These are phyloP conservation scores for Handroanthus guayacan DNA, from an alignment of 257 asterid species.

Conservation along the genomic window DNA sequence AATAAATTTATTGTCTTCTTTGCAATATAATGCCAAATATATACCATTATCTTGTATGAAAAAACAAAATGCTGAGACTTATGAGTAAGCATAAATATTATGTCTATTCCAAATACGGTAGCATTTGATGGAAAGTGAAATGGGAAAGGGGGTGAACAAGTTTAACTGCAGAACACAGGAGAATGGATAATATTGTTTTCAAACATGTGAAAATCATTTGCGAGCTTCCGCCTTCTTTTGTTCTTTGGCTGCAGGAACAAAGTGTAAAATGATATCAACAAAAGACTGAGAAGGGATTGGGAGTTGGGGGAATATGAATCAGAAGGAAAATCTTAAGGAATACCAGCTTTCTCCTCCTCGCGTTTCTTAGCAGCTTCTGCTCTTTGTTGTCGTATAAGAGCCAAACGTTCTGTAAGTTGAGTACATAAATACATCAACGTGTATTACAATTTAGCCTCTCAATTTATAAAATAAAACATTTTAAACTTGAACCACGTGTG, in stretches of 20 bases:
- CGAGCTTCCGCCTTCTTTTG: constrained; percentile 87
- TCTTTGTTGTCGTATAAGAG: constrained; percentile 85
- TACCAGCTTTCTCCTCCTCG: constrained; percentile 96
- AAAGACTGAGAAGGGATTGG: neutral
- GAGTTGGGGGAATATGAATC: neutral
- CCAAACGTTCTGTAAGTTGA: constrained; percentile 73
- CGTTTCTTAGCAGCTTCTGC: constrained; percentile 95
- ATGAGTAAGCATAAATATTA: neutral
- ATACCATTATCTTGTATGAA: neutral
- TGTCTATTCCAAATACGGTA: constrained; percentile 27
- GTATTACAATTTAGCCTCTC: neutral
- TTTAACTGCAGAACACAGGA: constrained; percentile 16
- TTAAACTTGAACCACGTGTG: neutral
- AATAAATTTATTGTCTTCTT: neutral
- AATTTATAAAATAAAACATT: neutral
- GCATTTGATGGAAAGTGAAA: constrained; percentile 12
- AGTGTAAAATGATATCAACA: neutral
- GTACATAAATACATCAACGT: neutral
- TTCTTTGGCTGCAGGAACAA: constrained; percentile 70
- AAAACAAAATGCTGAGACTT: constrained; percentile 18
- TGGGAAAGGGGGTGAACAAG: constrained; percentile 8
- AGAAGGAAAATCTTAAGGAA: neutral
- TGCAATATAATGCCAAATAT: constrained; percentile 22
- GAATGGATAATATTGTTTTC: constrained; percentile 29
- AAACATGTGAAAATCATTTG: constrained; percentile 52